Evolutionary conservation across 2,329 filamentous ascomycete genomes (phyloP), one percentile per base, ranked within the genome.

Genomic region (Penicillium sp.): DNA sequence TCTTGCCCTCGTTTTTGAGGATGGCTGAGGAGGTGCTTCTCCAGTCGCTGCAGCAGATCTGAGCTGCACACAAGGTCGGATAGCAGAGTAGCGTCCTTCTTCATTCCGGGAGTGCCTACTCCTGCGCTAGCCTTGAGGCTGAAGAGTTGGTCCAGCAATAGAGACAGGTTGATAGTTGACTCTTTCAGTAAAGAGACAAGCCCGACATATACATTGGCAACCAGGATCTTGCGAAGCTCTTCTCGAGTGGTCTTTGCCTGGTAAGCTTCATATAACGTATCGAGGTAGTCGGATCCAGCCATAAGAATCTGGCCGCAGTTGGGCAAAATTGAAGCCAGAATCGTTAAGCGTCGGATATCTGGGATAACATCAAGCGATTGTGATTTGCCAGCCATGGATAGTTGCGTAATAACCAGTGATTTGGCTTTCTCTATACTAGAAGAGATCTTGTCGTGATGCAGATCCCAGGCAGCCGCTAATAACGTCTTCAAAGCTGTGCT

Each of bases 201-300:
- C 41, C 90, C 90, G 3, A 96, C 80, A 70, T 95, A 97, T 12
- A 86, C 80, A 3, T 90, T 89, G 1, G 89, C 86, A 49, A 93
- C 82, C 34, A 96, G 83, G 15, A 84, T 83, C 63, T 86, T 89
- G 59, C 88, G 85, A 45, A 92, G 82, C 17, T 71, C 65, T 22
- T 84, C 83, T 58, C 88, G 42, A 3, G 51, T 85, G 74, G 86
- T 87, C 58, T 88, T 83, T 51, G 79, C 79, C 34, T 68, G 67
- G 61, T 80, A 80, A 34, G 71, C 70, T 61, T 80, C 78, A 54
- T 71, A 71, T 12, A 96, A 81, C 0, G 89, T 86, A 72, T 97
- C 94, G 20, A 96, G 76, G 67, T 95, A 94, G 75, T 97, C 94
- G 53, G 90, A 92, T 0, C 94, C 94, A 0, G 90, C 90, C 67